These are phyloP conservation scores for Xerophyta viscosa DNA, from an alignment of 106 monocot species.

Conservation along the genomic window DNA sequence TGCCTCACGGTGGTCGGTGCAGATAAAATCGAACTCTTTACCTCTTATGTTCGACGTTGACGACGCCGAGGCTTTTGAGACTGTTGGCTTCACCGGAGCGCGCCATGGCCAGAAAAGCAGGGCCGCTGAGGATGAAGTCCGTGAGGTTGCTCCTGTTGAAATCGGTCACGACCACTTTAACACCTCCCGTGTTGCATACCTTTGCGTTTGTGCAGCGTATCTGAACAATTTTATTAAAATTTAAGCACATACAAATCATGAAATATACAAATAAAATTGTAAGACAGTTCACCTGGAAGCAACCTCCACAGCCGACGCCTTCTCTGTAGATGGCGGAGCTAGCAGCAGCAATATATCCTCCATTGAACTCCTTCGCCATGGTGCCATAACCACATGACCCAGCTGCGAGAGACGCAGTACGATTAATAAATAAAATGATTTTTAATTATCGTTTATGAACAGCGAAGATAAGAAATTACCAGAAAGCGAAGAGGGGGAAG, in stretches of 20 bases:
- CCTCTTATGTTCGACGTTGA: conserved; percentile 74
- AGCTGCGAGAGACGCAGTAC: too few relatives aligned
- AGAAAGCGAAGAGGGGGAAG: conserved; percentile 36
- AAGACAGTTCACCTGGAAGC: conserved; percentile 82
- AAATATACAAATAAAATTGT: too few relatives aligned
- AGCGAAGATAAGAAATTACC: conserved; percentile 11
- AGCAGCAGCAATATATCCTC: conserved; percentile 43
- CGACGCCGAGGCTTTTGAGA: conserved; percentile 20
- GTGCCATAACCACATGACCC: conserved; percentile 83
- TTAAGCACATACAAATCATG: too few relatives aligned
- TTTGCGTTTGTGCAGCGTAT: conserved; percentile 54
- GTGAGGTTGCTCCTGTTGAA: conserved; percentile 38
- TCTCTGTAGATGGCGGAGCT: conserved; percentile 40
- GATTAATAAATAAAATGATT: too few relatives aligned
- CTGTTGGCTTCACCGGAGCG: conserved; percentile 17
- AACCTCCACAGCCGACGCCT: conserved; percentile 68
- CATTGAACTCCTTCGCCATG: conserved; percentile 36
- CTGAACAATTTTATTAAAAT: conserved; percentile 14
- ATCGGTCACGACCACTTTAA: conserved; percentile 63
- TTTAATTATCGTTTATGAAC: background rate
- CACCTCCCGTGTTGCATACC: conserved; percentile 44
- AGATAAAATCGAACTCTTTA: too few relatives aligned
- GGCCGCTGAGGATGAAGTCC: conserved; percentile 45
- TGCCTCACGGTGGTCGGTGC: too few relatives aligned
- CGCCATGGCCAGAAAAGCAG: conserved; percentile 65